Evolutionary conservation across 1,139 yeast genomes (phyloP).

Genomic region (Lodderomyces oxycetoniae): DNA sequence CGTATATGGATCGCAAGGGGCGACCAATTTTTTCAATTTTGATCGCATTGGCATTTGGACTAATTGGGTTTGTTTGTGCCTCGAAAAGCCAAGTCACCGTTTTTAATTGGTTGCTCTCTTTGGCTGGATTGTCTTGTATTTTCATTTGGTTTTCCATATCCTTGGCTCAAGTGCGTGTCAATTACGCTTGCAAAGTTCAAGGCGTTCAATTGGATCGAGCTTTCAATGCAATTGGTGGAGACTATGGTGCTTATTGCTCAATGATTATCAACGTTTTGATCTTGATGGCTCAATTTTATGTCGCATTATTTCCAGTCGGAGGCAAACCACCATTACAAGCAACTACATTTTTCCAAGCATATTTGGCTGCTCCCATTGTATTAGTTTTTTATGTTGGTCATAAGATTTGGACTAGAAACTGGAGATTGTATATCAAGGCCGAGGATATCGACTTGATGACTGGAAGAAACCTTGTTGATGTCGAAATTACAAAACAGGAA

Average conservation of each 20-base stretch:
- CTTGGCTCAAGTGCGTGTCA: constrained; percentile 25
- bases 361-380: constrained; percentile 28
- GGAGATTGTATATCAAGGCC: constrained; percentile 32
- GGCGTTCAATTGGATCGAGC: constrained; percentile 19
- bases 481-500: constrained; percentile 23
- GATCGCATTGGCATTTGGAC: constrained; percentile 27
- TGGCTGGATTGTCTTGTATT: constrained; percentile 34
- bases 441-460: constrained; percentile 41
- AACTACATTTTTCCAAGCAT: constrained; percentile 26
- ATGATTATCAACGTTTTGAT: constrained; percentile 26
- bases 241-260: constrained; percentile 31
- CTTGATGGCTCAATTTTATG: constrained; percentile 32
- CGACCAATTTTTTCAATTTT: constrained; percentile 28
- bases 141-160: constrained; percentile 36
- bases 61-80: constrained; percentile 32
- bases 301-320: constrained; percentile 27
- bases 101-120: constrained; percentile 34
- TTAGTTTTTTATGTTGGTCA: constrained; percentile 24
- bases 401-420: constrained; percentile 26
- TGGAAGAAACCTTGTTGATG: constrained; percentile 28
- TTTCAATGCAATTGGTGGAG: constrained; percentile 27
- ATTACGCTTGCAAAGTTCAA: constrained; percentile 26
- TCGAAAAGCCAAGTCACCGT: constrained; percentile 26
- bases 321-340: constrained; percentile 20
- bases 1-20: constrained; percentile 21